Evolutionary conservation across 2,329 filamentous ascomycete species (phyloP), one percentile per base, ranked within the genome.

Genomic region (Bipolaris zeicola): DNA sequence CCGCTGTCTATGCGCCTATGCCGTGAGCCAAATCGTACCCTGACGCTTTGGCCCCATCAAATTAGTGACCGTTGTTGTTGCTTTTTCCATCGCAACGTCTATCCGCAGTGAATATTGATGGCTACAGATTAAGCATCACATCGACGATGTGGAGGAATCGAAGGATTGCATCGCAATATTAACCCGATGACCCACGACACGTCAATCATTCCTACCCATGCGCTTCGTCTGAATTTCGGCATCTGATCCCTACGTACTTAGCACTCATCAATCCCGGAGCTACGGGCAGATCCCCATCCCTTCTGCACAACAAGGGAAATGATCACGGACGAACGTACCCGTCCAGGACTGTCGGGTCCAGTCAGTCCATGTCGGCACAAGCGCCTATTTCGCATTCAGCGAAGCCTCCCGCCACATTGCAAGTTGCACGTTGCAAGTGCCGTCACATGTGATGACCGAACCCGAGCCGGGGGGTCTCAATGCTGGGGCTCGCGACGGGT

Each of bases 191-290:
- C 60, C 52, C 50, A 50, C 53, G 42, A 57, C 56, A 57, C 60
- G 56, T 60, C 56, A 55, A 42, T 54, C 52, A 54, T 46, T 50
- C 26, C 7, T 50, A 61, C 46, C 48, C 48, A 59, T 55, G 62
- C 60, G 61, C 51, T 52, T 61, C 60, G 46, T 57, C 50, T 61
- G 56, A 58, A 62, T 46, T 54, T 55, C 66, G 64, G 59, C 43
- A 60, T 61, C 43, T 59, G 52, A 37, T 57, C 55, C 56, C 47
- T 46, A 52, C 26, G 26, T 8, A 28, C 52, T 48, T 46, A 55
- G 51, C 57, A 46, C 41, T 37, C 36, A 39, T 60, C 58, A 58
- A 52, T 51, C 50, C 59, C 66, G 58, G 52, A 24, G 43, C 50
- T 52, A 45, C 46, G 61, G 57, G 56, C 54, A 66, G 53, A 56